Conservation (phyloP, 2,329 filamentous ascomycete genomes). For the Pseudocercospora fijiensis region DNA sequence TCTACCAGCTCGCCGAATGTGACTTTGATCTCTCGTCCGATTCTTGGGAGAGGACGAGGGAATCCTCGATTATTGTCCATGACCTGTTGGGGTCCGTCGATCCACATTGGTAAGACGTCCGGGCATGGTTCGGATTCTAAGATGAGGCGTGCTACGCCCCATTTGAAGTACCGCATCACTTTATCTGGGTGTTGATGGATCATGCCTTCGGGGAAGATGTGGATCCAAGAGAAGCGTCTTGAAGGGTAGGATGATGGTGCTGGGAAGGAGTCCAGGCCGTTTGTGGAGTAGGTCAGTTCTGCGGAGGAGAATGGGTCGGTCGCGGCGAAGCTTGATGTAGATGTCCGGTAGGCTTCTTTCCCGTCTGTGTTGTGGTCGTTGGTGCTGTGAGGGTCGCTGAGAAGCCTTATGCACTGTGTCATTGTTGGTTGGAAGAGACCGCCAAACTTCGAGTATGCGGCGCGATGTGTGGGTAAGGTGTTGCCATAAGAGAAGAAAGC, state of each 20-base stretch:
- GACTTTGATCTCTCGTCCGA: constrained; percentile 67
- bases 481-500: constrained; percentile 88
- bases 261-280: constrained; percentile 63
- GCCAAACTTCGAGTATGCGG: constrained; percentile 72
- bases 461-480: constrained; percentile 83
- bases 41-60: constrained; percentile 76
- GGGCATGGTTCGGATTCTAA: constrained; percentile 85
- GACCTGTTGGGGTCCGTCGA: constrained; percentile 81
- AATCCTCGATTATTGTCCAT: constrained; percentile 82
- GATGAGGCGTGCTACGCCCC: constrained; percentile 88
- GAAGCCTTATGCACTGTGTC: constrained; percentile 76
- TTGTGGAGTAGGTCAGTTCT: constrained; percentile 64
- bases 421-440: constrained; percentile 90
- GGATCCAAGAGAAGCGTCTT: constrained; percentile 79
- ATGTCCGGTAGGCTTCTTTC: constrained; percentile 5
- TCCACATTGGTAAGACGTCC: constrained; percentile 88
- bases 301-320: constrained; percentile 58
- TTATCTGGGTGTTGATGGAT: constrained; percentile 81
- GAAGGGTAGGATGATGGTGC: constrained; percentile 69
- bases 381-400: constrained; percentile 56
- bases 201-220: constrained; percentile 93
- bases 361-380: neutral
- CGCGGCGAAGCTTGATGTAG: constrained; percentile 25
- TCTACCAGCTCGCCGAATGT: constrained; percentile 79
- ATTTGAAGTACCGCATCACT: constrained; percentile 95